Base-by-base conservation (phyloP, 192 early-diverging fungal species). In the Dimargaris xerosporica region DNA sequence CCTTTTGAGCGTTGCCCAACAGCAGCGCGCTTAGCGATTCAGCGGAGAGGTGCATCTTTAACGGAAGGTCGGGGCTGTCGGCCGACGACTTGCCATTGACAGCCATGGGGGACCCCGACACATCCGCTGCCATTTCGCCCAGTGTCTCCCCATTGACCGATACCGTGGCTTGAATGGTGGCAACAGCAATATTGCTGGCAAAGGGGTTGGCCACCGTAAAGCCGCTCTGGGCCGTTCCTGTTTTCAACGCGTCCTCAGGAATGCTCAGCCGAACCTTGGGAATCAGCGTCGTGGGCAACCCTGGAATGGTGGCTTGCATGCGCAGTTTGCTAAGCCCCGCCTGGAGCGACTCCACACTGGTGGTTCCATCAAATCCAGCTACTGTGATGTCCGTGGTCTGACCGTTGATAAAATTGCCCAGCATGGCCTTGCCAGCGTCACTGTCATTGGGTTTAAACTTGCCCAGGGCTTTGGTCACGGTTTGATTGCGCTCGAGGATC, bases 141-240 rank as follows among this genome's bases (percentile, higher is more conserved):
- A 60, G 58, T 15, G 43, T 25, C 5, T 16, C 26, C 17, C 39
- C 58, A 4, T 25, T 44, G 39, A 25, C 43, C n/a, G 58, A 60
- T 11, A 60, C 17, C 39, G 71, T 65, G 15, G 76, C 71, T 44
- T 73, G 54, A 62, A 84, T 70, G 39, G 69, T 71, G 25, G 62
- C 65, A 66, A 82, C 80, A 29, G 65, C 64, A 48, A 82, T 61
- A 16, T 68, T 65, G 44, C 79, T 72, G 29, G 63, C 54, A 66
- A 82, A 80, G n/a, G 81, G 81, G 65, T 82, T 77, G 41, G 73
- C 69, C 45, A 82, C 66, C 10, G 67, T 67, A 41, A 82, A 75
- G 19, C 63, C 61, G 23, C 76, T 73, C 64, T 63, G 62, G 48
- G 79, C 78, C 44, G 74, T 50, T 34, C 71, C 69, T 23, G 72